Evolutionary conservation across 164 flowering plant genomes (phyloP).

Genomic region (Dillenia suffruticosa): DNA sequence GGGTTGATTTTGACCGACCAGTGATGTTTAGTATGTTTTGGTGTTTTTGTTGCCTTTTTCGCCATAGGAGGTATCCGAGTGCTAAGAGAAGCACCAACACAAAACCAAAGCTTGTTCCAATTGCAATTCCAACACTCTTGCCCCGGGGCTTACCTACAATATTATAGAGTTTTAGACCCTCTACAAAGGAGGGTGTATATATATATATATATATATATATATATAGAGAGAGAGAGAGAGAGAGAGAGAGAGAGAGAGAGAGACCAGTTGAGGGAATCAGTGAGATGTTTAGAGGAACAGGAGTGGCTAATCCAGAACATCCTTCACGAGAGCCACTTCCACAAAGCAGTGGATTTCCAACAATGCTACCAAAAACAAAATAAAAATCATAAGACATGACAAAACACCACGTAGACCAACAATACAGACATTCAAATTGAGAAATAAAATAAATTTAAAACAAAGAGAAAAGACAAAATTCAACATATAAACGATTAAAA

Average conservation of each 20-base stretch:
- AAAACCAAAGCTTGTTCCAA: conserved; percentile 57
- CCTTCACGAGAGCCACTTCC: conserved; percentile 41
- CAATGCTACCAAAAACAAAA: conserved; percentile 35
- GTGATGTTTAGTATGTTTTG: conserved; percentile 40
- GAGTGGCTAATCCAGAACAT: conserved; percentile 49
- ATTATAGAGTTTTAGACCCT: not conserved
- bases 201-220: not conserved
- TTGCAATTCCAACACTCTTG: conserved; percentile 60
- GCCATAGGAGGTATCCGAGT: conserved; percentile 41
- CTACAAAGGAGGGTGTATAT: not conserved
- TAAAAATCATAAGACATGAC: not conserved
- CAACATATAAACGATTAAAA: not conserved
- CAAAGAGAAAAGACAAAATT: not conserved
- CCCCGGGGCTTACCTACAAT: conserved; percentile 40
- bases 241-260: not conserved
- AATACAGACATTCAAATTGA: too few relatives aligned
- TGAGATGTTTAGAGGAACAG: conserved; percentile 40
- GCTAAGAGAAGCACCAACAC: conserved; percentile 27
- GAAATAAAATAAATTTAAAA: too few relatives aligned
- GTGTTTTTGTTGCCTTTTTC: conserved; percentile 31
- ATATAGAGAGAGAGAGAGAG: conserved; percentile 7
- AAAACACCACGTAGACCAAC: too few relatives aligned
- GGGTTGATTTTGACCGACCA: conserved; percentile 36
- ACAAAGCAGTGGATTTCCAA: conserved; percentile 75
- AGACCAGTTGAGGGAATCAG: conserved; percentile 51